Percentiles rank a stretch among this genome's conserved stretches.
Evolutionary conservation across 1,284 basidiomycete genomes (phyloP).

Genomic region (Meira miltonrushii): DNA sequence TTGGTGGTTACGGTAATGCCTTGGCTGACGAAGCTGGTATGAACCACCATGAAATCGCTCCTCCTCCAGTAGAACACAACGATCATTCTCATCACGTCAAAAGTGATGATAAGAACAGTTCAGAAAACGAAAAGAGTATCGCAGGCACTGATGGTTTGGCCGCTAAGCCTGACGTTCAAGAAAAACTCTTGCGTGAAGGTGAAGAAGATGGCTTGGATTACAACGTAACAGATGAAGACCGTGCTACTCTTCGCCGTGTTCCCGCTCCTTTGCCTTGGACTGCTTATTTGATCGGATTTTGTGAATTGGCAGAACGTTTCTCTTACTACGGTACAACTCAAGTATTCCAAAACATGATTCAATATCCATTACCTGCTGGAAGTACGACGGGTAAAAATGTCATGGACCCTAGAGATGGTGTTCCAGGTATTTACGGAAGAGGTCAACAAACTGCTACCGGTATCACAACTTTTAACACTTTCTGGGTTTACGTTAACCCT

Average conservation of each 20-base stretch:
- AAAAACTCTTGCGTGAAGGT: conserved; percentile 1
- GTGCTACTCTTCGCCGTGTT: conserved; percentile 37
- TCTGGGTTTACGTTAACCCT: conserved; percentile 47
- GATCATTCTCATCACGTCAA: background rate
- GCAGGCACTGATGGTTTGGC: background rate
- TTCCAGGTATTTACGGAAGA: conserved; percentile 43
- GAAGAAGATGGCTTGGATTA: conserved; percentile 6
- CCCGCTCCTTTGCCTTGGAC: conserved; percentile 42
- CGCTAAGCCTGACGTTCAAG: background rate
- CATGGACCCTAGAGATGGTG: conserved; percentile 16
- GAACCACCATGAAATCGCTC: conserved; percentile 1
- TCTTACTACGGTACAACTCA: conserved; percentile 44
- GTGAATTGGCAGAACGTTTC: conserved; percentile 51
- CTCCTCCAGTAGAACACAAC: background rate
- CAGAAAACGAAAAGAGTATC: background rate
- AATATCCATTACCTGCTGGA: conserved; percentile 33
- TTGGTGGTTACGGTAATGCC: conserved; percentile 6
- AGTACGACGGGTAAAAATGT: conserved; percentile 31
- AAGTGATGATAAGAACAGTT: background rate
- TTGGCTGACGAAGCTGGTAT: conserved; percentile 8
- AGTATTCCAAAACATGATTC: conserved; percentile 38
- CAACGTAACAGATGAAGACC: conserved; percentile 36
- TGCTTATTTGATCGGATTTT: conserved; percentile 45
- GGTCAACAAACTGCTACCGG: conserved; percentile 48
- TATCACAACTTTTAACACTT: conserved; percentile 48